A percentile compares a stretch with the other conserved stretches of the same genome.
These are phyloP conservation scores for Rhodotorula babjevae DNA, from an alignment of 768 basidiomycete genomes.

Conservation along the genomic window DNA sequence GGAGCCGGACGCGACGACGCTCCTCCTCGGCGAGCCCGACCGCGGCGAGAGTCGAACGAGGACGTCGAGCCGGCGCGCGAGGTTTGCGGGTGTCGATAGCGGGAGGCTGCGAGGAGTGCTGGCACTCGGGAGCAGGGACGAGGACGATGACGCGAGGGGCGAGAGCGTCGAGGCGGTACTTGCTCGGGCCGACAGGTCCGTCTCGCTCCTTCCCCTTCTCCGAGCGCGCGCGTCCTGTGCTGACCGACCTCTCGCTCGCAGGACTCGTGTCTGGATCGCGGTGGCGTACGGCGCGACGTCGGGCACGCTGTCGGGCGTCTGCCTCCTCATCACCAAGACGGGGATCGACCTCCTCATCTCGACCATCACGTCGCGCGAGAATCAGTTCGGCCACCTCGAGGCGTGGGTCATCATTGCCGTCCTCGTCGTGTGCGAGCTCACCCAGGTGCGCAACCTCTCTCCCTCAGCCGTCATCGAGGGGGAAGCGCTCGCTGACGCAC, in stretches of 20 bases:
- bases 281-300: constrained; percentile 81
- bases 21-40: too few relatives aligned
- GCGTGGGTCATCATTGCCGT: constrained; percentile 70
- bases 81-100: too few relatives aligned
- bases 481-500: neutral
- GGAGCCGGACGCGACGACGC: too few relatives aligned
- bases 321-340: constrained; percentile 86
- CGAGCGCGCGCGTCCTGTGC: neutral
- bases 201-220: neutral
- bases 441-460: constrained; percentile 53
- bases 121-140: neutral
- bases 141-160: neutral
- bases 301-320: constrained; percentile 86
- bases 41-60: too few relatives aligned
- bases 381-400: constrained; percentile 53
- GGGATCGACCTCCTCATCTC: constrained; percentile 81
- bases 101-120: too few relatives aligned
- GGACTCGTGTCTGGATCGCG: constrained; percentile 62
- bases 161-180: neutral
- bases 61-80: too few relatives aligned
- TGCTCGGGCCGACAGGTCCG: neutral
- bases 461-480: neutral
- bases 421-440: constrained; percentile 65
- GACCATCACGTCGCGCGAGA: constrained; percentile 62
- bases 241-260: neutral